Evolutionary conservation across 805 yeast genomes (phyloP).

Genomic region (Schizosaccharomyces octosporus): DNA sequence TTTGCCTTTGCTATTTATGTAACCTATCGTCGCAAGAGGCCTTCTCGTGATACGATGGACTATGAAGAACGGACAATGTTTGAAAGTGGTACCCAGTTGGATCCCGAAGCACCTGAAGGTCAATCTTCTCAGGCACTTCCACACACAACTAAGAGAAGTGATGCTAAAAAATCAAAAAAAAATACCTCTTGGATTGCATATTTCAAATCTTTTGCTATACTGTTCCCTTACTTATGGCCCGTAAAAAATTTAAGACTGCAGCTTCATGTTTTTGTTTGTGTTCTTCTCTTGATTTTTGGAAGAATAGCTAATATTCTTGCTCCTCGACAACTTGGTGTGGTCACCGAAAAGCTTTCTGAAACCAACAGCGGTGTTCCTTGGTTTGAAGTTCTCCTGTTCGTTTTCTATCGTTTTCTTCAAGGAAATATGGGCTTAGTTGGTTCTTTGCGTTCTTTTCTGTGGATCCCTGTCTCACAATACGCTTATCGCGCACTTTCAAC

Average conservation of each 20-base stretch:
- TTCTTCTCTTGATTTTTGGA: constrained; percentile 4
- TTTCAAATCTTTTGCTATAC: not conserved
- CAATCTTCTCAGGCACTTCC: not conserved
- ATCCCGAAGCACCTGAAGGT: not conserved
- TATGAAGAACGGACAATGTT: too few species aligned
- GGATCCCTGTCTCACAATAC: constrained; percentile 6
- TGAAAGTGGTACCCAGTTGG: not conserved
- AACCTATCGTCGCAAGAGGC: not conserved
- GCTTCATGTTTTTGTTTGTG: constrained; percentile 4
- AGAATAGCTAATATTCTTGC: constrained; percentile 6
- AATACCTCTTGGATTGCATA: not conserved
- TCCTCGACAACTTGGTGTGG: constrained; percentile 7
- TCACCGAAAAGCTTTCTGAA: constrained; percentile 6
- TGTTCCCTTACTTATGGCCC: constrained; percentile 8
- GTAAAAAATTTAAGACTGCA: constrained; percentile 4
- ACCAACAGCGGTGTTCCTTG: constrained; percentile 4
- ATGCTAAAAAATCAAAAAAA: not conserved
- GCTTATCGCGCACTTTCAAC: constrained; percentile 5
- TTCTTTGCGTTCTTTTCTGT: constrained; percentile 4
- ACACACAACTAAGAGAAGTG: not conserved
- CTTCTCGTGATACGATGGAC: not conserved
- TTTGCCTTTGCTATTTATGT: not conserved
- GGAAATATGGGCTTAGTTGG: constrained; percentile 7
- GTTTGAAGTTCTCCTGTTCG: constrained; percentile 5
- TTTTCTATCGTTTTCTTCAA: constrained; percentile 6